Conservation (phyloP, 257 asterid genomes). For the Nicotiana benthamiana region DNA sequence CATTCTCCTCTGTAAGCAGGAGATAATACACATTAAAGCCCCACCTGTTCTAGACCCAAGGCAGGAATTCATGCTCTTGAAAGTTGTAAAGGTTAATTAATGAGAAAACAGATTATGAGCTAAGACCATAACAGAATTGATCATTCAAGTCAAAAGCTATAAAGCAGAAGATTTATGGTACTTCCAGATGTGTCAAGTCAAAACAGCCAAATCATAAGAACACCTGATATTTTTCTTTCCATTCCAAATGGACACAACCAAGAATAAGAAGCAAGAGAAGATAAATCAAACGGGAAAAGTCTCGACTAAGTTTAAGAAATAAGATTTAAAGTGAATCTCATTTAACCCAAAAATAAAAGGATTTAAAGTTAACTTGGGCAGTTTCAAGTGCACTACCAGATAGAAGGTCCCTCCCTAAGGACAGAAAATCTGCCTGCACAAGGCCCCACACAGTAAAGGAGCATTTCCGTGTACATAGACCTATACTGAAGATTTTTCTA, state of each 20-base stretch:
- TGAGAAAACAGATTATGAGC: not conserved
- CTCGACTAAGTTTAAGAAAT: not conserved
- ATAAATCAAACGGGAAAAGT: not conserved
- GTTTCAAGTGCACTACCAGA: not conserved
- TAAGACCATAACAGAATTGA: not conserved
- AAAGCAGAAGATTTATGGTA: not conserved
- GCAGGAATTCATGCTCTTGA: not conserved
- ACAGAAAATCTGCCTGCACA: not conserved
- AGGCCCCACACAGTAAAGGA: not conserved
- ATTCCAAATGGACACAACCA: not conserved
- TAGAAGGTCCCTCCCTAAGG: not conserved
- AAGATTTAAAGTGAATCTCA: not conserved
- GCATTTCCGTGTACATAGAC: not conserved
- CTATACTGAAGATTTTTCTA: not conserved
- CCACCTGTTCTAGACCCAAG: not conserved
- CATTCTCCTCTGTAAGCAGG: not conserved
- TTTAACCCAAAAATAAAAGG: not conserved
- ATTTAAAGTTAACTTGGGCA: not conserved
- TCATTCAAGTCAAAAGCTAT: constrained; percentile 3
- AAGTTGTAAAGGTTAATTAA: not conserved
- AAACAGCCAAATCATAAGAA: not conserved
- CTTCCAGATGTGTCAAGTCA: not conserved
- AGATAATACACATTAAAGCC: not conserved
- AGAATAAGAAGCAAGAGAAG: not conserved
- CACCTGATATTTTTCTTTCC: not conserved